Base-by-base conservation (phyloP, 2,329 filamentous ascomycete genomes). In the Alternaria arborescens region DNA sequence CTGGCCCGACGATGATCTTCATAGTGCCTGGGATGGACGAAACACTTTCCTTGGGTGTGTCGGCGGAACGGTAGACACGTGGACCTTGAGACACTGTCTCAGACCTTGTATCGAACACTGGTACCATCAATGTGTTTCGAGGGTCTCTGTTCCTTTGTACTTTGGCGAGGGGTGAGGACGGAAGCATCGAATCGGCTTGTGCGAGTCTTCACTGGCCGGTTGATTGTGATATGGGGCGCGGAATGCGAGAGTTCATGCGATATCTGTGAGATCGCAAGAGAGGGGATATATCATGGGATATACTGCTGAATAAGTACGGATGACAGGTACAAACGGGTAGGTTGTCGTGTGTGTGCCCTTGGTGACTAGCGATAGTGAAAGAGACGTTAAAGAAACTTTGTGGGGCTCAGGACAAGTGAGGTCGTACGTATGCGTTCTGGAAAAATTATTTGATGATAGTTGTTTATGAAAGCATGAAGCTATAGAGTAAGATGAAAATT, bases 1-100 rank as follows among this genome's bases (percentile, higher is more conserved):
- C 52, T 14, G 56, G 16, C 43, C 60, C 53, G 20, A 65, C 60
- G 48, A 48, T 47, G 22, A 69, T 30, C 30, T 58, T 40, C 10
- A 64, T 41, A n/a, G 32, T 63, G 20, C 46, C 42, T 32, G 38
- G 22, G 14, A 52, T 58, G 22, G 30, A 38, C 3, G 51, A 30
- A 8, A 36, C 11, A 24, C 14, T 20, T n/a, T 8, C n/a, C 2
- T 34, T 16, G 26, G 32, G 38, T 14, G 34, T 16, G 16, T 44
- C 11, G 16, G 53, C 28, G 30, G 56, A 50, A 30, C 11, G 44
- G 50, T 53, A 58, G 8, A 34, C 14, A 8, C 8, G 53, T 24
- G 38, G 14, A 28, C 20, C 6, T 20, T 42, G 12, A 16, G 50
- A 20, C 8, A 11, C n/a, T 41, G 28, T 47, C 10, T 20, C 28